These are phyloP conservation scores for Umbilicaria muhlenbergii DNA, from an alignment of 495 filamentous ascomycete genomes.

Conservation along the genomic window DNA sequence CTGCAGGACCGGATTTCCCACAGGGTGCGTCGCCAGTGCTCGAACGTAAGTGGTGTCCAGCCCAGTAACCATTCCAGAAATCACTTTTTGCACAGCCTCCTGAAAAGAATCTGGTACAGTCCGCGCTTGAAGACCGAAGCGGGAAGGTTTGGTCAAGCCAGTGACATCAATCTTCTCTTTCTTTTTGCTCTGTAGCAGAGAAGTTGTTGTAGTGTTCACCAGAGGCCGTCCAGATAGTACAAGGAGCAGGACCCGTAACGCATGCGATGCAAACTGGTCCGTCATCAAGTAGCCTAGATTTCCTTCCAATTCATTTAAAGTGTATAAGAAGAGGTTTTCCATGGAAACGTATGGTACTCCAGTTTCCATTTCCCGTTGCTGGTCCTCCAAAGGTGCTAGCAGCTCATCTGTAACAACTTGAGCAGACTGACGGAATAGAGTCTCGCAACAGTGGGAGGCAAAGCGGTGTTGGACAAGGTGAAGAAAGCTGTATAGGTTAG, in stretches of 20 bases:
- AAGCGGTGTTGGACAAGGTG: conserved; percentile 87
- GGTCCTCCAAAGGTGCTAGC: conserved; percentile 26
- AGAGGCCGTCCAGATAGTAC: conserved; percentile 74
- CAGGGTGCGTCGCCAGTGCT: conserved; percentile 69
- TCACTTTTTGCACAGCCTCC: conserved; percentile 60
- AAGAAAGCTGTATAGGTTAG: conserved; percentile 41
- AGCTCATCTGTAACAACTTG: conserved; percentile 61
- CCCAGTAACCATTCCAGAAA: conserved; percentile 49
- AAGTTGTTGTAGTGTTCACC: conserved; percentile 43
- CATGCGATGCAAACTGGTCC: conserved; percentile 82
- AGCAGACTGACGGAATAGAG: conserved; percentile 70
- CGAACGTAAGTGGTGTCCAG: conserved; percentile 61
- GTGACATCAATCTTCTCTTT: conserved; percentile 61
- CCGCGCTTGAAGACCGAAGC: conserved; percentile 17
- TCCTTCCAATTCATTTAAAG: conserved; percentile 68
- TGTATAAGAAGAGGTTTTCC: conserved; percentile 70
- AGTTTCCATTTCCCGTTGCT: conserved; percentile 14
- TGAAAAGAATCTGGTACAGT: conserved; percentile 66
- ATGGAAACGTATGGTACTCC: conserved; percentile 39
- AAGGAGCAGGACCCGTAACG: conserved; percentile 66
- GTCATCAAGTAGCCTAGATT: conserved; percentile 74
- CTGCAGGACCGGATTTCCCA: conserved; percentile 80
- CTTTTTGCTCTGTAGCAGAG: conserved; percentile 68
- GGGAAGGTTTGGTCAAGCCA: conserved; percentile 14
- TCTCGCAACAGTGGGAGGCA: conserved; percentile 92